phyloP scores from a whole-genome alignment of 2,329 filamentous ascomycete species.

The Cladosporium sp. region DNA sequence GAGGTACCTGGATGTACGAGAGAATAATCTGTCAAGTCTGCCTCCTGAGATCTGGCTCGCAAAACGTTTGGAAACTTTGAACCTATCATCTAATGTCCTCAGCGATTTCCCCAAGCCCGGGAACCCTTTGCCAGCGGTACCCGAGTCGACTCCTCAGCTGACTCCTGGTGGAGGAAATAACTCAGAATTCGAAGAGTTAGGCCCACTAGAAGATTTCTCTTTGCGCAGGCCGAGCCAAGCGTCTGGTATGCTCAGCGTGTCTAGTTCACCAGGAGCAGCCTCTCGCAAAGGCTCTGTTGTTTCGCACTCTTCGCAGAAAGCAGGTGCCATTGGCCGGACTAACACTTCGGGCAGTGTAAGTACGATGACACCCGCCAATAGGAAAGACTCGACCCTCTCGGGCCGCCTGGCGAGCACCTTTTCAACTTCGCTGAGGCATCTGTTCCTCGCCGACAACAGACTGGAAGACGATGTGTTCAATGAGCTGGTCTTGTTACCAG shows the following conservation, averaged over 20 bases:
- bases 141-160: conserved; percentile 33
- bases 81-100: conserved; percentile 91
- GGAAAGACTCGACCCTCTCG: conserved; percentile 88
- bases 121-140: conserved; percentile 51
- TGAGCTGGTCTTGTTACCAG: conserved; percentile 74
- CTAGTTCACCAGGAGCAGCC: conserved; percentile 38
- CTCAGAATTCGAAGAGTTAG: conserved; percentile 75
- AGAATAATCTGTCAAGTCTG: conserved; percentile 86
- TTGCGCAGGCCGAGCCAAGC: conserved; percentile 77
- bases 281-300: conserved; percentile 76
- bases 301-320: conserved; percentile 69
- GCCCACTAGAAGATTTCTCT: conserved; percentile 58
- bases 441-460: conserved; percentile 90
- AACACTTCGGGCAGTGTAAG: conserved; percentile 61
- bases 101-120: conserved; percentile 83
- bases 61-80: conserved; percentile 81
- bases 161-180: conserved; percentile 47
- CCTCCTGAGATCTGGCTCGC: conserved; percentile 97
- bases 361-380: conserved; percentile 51
- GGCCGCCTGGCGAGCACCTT: conserved; percentile 80
- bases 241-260: conserved; percentile 64
- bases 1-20: conserved; percentile 78
- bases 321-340: conserved; percentile 59
- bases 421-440: conserved; percentile 74
- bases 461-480: conserved; percentile 94